Conservation (phyloP, 2,329 filamentous ascomycete species). For the Hypomyces rosellus region DNA sequence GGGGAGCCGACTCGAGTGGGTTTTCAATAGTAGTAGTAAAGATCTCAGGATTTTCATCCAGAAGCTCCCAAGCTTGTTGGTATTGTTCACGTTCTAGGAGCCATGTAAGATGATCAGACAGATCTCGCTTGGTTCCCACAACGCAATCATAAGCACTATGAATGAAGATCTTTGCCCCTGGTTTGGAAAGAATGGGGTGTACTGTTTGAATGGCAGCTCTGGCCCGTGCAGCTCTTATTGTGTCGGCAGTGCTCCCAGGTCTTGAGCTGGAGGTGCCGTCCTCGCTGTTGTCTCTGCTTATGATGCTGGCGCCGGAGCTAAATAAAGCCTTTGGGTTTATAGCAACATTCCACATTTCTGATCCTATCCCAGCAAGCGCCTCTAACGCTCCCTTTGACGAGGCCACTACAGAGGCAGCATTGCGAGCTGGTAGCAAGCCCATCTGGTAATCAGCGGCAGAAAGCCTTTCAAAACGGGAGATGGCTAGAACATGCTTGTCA, state of each 20-base stretch:
- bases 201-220: conserved; percentile 29
- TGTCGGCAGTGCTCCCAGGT: conserved; percentile 28
- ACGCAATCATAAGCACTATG: conserved; percentile 96
- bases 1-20: conserved; percentile 31
- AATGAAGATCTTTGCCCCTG: conserved; percentile 73
- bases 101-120: conserved; percentile 81
- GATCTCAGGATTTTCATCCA: conserved; percentile 81
- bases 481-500: conserved; percentile 76
- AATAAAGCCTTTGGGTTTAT: conserved; percentile 84
- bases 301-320: conserved; percentile 75
- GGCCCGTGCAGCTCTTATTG: conserved; percentile 21
- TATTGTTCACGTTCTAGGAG: conserved; percentile 75
- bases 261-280: conserved; percentile 44
- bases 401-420: conserved; percentile 56
- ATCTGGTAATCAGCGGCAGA: conserved; percentile 90
- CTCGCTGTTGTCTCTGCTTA: conserved; percentile 55
- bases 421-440: conserved; percentile 68
- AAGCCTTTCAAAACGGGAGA: conserved; percentile 81
- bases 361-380: conserved; percentile 62
- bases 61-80: conserved; percentile 78
- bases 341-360: conserved; percentile 84
- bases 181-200: conserved; percentile 50
- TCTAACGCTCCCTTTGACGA: conserved; percentile 70
- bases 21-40: conserved; percentile 38
- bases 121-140: conserved; percentile 80